These are phyloP conservation scores for Agarophyton chilense DNA, from an alignment of 23 red algal species.

Conservation along the genomic window DNA sequence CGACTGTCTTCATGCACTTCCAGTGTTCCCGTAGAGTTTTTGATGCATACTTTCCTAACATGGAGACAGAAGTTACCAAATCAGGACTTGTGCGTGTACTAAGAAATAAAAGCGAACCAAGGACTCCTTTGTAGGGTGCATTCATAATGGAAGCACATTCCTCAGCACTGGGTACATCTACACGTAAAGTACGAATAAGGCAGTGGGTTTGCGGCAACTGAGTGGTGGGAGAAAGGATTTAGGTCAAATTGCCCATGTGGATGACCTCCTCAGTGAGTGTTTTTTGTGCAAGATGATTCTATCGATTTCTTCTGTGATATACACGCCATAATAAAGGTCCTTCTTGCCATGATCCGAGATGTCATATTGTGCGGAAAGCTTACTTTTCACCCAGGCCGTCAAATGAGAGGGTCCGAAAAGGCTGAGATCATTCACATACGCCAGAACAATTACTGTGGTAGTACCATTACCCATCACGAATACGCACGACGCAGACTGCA, in stretches of 20 bases:
- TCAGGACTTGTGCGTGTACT: constrained; percentile 25
- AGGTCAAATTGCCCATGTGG: background rate
- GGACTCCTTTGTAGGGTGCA: background rate
- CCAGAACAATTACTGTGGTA: background rate
- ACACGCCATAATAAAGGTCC: constrained; percentile 18
- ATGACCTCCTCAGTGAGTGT: background rate
- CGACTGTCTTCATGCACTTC: constrained; percentile 4
- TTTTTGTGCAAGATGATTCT: background rate
- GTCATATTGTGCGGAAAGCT: constrained; percentile 2
- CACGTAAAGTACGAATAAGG: constrained; percentile 7
- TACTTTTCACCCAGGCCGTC: background rate
- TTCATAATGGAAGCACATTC: background rate
- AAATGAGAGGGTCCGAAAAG: constrained; percentile 1
- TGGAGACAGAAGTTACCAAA: constrained; percentile 34
- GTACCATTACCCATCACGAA: background rate
- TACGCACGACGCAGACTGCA: background rate
- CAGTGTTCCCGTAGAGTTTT: background rate
- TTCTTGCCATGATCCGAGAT: constrained; percentile 16
- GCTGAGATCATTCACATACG: constrained; percentile 24
- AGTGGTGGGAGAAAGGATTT: too few relatives aligned
- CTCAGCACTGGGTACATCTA: background rate
- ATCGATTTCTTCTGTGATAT: constrained; percentile 25
- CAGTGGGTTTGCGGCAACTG: too few relatives aligned
- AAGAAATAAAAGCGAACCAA: constrained; percentile 3
- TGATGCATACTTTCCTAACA: constrained; percentile 54